Evolutionary conservation across 495 filamentous ascomycete species (phyloP).

Genomic region (Achaetomiella virescens): DNA sequence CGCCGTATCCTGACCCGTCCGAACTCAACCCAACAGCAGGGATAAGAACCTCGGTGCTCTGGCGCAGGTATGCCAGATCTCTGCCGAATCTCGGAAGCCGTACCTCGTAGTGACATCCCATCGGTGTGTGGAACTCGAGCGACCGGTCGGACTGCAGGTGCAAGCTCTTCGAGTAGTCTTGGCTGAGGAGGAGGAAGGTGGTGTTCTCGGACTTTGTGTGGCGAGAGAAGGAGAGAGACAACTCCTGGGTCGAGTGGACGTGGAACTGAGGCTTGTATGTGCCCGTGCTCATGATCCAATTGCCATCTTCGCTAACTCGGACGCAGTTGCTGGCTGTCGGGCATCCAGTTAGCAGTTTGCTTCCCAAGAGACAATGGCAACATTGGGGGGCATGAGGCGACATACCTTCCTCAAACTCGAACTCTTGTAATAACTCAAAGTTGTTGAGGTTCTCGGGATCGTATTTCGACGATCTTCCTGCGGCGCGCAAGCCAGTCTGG

Average conservation of each 20-base stretch:
- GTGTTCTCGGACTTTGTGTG: slow-evolving; percentile 93
- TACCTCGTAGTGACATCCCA: slow-evolving; percentile 79
- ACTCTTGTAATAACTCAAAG: slow-evolving; percentile 93
- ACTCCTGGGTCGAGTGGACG: slow-evolving; percentile 85
- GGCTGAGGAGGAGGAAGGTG: slow-evolving; percentile 85
- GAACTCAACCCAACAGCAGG: slow-evolving; percentile 81
- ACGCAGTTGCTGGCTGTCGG: slow-evolving; percentile 74
- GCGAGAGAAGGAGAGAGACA: slow-evolving; percentile 85
- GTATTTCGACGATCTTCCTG: slow-evolving; percentile 87
- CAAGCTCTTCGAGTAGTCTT: slow-evolving; percentile 89
- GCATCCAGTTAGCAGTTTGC: not conserved
- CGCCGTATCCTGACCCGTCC: slow-evolving; percentile 64
- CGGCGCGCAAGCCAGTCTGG: slow-evolving; percentile 93
- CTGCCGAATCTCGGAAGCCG: slow-evolving; percentile 88
- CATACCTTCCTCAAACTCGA: slow-evolving; percentile 82
- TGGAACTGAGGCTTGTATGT: slow-evolving; percentile 94
- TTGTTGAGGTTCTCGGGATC: slow-evolving; percentile 89
- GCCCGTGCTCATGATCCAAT: slow-evolving; percentile 98
- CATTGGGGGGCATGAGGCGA: not conserved
- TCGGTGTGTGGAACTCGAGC: slow-evolving; percentile 89
- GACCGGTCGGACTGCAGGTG: slow-evolving; percentile 89
- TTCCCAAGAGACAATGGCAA: not conserved
- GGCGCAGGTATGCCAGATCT: slow-evolving; percentile 77
- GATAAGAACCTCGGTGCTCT: slow-evolving; percentile 79
- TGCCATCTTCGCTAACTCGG: slow-evolving; percentile 86